phyloP scores from a whole-genome alignment of 257 asterid species.

The Solanum gracilifrons region DNA sequence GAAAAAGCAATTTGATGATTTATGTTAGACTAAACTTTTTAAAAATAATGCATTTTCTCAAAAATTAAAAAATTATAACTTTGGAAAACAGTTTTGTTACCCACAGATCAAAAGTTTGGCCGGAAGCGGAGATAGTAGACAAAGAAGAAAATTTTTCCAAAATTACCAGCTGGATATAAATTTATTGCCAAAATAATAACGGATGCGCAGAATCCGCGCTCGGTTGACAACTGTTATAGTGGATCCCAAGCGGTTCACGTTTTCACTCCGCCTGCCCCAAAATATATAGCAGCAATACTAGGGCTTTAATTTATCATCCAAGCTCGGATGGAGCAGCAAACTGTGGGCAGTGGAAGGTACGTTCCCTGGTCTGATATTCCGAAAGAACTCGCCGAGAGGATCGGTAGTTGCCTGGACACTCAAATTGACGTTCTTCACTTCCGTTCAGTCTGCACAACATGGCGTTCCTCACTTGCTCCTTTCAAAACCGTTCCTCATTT shows the following conservation, averaged over 20 bases:
- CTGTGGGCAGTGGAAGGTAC: neutral
- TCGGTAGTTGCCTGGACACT: neutral
- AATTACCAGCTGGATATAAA: neutral
- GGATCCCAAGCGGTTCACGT: neutral
- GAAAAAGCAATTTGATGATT: neutral
- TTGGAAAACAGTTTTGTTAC: neutral
- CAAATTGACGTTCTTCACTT: neutral
- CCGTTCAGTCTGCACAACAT: neutral
- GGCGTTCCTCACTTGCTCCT: conserved; percentile 1
- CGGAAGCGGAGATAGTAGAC: neutral
- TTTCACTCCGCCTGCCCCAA: neutral
- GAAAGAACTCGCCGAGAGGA: neutral
- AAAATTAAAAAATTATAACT: neutral
- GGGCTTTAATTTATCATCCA: neutral
- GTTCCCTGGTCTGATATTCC: conserved; percentile 1
- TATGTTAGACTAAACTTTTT: neutral
- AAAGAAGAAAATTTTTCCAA: neutral
- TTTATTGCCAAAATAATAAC: neutral
- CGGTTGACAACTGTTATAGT: neutral
- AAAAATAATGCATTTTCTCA: neutral
- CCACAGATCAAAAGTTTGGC: neutral
- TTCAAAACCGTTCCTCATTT: neutral
- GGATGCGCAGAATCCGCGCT: neutral
- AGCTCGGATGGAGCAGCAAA: neutral
- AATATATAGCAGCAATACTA: neutral